Evolutionary conservation across 805 yeast genomes (phyloP).

Genomic region (Suhomyces sp.): DNA sequence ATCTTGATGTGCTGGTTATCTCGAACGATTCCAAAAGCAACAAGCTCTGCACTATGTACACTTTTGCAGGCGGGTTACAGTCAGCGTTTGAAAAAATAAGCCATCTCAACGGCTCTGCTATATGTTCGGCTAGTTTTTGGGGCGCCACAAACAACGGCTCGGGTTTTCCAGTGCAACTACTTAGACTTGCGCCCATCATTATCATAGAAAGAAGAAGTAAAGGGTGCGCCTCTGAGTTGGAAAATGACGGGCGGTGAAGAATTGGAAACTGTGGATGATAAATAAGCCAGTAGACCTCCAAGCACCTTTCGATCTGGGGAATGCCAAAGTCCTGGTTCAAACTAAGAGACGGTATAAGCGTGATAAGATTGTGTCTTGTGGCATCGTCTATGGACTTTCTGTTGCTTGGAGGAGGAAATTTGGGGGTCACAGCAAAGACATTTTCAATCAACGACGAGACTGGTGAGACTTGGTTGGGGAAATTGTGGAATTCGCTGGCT

Average conservation of each 20-base stretch:
- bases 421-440: conserved; percentile 9
- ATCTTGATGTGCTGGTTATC: conserved; percentile 6
- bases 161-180: conserved; percentile 1
- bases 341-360: conserved; percentile 5
- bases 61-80: conserved; percentile 12
- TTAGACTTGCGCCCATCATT: conserved; percentile 9
- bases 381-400: conserved; percentile 6
- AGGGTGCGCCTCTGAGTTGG: conserved; percentile 7
- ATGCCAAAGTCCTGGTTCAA: conserved; percentile 6
- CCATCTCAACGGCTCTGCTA: conserved; percentile 13
- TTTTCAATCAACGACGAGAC: conserved; percentile 8
- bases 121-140: conserved; percentile 7
- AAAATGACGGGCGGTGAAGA: conserved; percentile 11
- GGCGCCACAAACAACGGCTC: conserved; percentile 6
- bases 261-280: conserved; percentile 12
- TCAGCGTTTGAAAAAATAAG: conserved; percentile 9
- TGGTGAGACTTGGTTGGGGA: conserved; percentile 7
- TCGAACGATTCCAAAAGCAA: conserved; percentile 11
- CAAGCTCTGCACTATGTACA: conserved; percentile 10
- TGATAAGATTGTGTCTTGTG: conserved; percentile 4
- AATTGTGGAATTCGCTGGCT: conserved; percentile 2
- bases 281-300: conserved; percentile 8
- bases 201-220: conserved; percentile 11
- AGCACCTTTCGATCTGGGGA: conserved; percentile 8
- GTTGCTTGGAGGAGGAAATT: conserved; percentile 7